Base-by-base conservation (phyloP, 148 eudicot species). In the Gaultheria prostrata region DNA sequence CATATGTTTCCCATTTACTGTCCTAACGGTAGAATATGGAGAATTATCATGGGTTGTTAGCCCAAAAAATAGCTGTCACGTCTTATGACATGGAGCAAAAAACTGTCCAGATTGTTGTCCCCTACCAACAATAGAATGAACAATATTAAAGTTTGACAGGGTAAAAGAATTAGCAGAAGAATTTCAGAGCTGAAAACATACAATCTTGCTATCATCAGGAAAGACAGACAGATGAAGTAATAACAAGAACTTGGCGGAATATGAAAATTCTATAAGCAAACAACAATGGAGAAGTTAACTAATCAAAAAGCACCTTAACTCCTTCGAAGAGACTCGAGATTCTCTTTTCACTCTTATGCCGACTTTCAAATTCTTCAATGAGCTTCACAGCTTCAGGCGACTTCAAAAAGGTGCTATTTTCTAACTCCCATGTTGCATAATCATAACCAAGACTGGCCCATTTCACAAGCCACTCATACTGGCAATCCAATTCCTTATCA, bases 321-420 rank as follows among this genome's bases (percentile, higher is more conserved):
- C 67, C 86, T 69, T 74, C 53, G 28, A 79, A 81, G 69, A 69
- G 61, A 82, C 45, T 24, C 4, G 67, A 20, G 57, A 59, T 53
- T 71, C 73, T 82, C 67, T 77, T 87, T 70, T 87, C 85, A 83
- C 67, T 87, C 63, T 89, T 75, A 61, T 78, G 89, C 45, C 92
- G 93, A 20, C 57, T 24, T 86, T 86, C 88, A 82, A 84, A 91
- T 63, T 88, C 90, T 75, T 77, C 80, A 24, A 90, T 84, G 48
- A 91, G 89, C 80, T 82, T 87, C 84, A 86, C 83, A 73, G 82
- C 81, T 82, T 88, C 87, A 86, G 91, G 89, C 50, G 87, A 78
- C 83, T 81, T 83, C 32, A 93, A 77, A 82, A 88, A 88, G 59
- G 85, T 53, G 80, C 88, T 87, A 84, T 90, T 88, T 83, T 88